Base-by-base conservation (phyloP, 1,139 yeast species). In the Hanseniaspora uvarum region DNA sequence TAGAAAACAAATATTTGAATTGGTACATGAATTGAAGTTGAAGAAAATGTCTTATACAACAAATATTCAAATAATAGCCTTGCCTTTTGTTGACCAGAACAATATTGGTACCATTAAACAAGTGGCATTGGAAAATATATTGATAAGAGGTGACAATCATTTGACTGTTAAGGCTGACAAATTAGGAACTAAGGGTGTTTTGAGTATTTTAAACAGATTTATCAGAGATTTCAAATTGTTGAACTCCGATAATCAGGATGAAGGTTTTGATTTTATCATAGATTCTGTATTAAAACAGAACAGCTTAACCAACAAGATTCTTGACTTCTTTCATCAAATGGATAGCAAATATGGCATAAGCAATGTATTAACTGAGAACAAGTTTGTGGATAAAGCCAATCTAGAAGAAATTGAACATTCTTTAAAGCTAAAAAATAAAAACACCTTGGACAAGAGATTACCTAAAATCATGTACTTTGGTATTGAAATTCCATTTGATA, bases 101-200 rank as follows among this genome's bases (percentile, higher is more conserved):
- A 69, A 68, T 40, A 41, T 65, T 18, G 61, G 62, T 4, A 56
- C 59, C 2, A 58, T 68, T 1, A 58, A 65, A 47, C 62, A 70
- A 12, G 58, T 82, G 0, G 86, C 96, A 0, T 67, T 70, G 12
- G 65, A 72, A 0, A 73, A 97, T 58, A 83, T 92, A 0, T 55
- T 73, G 5, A 63, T 64, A 1, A 74, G 99, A 60, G 97, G 96
- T 1, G 94, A 87, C 63, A 84, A 86, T 60, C 99, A 94, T 64
- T 96, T 88, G 65, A 79, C 94, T 0, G 85, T 94, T 49, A 81
- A 82, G 59, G 75, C 74, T 3, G 66, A 66, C 0, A 64, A 73
- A 1, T 76, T 79, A 57, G 77, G 76, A 6, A 67, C 67, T 1
- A 66, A 68, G 12, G 71, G 75, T 47, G 81, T 85, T 0, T 66